A percentile compares a stretch with the other conserved stretches of the same genome.
Evolutionary conservation across 805 yeast species (phyloP).

Genomic region (Schizosaccharomyces osmophilus): DNA sequence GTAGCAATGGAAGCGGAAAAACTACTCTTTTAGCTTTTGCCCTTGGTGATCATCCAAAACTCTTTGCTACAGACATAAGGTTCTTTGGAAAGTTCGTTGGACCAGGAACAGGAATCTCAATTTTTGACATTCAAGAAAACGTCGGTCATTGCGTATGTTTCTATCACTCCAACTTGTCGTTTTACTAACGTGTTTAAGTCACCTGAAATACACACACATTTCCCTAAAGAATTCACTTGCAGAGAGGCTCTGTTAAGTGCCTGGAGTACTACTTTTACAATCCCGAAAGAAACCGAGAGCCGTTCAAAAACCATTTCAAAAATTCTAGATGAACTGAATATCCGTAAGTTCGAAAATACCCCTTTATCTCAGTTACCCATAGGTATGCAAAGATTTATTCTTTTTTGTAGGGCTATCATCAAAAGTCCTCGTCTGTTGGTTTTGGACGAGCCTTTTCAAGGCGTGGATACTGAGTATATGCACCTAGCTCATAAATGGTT

Average conservation of each 20-base stretch:
- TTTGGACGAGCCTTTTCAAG: slow-evolving; percentile 3
- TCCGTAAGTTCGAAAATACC: background rate
- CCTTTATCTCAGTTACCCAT: background rate
- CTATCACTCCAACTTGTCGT: background rate
- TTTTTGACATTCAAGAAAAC: background rate
- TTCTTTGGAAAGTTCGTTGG: background rate
- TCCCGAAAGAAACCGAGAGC: background rate
- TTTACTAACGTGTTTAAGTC: background rate
- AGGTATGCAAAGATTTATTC: background rate
- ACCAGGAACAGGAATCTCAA: background rate
- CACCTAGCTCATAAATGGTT: background rate
- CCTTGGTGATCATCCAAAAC: slow-evolving; percentile 3
- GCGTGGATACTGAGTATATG: background rate
- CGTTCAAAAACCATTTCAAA: background rate
- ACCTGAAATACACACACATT: slow-evolving; percentile 2
- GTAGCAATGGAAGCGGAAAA: slow-evolving; percentile 2
- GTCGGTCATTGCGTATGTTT: background rate
- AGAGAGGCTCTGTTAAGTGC: slow-evolving; percentile 1
- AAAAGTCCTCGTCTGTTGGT: background rate
- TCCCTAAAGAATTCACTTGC: background rate
- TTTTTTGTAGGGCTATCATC: background rate
- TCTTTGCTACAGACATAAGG: background rate
- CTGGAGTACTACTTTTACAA: background rate
- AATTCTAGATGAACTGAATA: background rate
- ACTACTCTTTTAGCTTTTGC: slow-evolving; percentile 2